A percentile compares a stretch with the other conserved stretches of the same genome.
Conservation (phyloP, 176 grass and related monocot genomes). For the Chrysopogon serrulatus region DNA sequence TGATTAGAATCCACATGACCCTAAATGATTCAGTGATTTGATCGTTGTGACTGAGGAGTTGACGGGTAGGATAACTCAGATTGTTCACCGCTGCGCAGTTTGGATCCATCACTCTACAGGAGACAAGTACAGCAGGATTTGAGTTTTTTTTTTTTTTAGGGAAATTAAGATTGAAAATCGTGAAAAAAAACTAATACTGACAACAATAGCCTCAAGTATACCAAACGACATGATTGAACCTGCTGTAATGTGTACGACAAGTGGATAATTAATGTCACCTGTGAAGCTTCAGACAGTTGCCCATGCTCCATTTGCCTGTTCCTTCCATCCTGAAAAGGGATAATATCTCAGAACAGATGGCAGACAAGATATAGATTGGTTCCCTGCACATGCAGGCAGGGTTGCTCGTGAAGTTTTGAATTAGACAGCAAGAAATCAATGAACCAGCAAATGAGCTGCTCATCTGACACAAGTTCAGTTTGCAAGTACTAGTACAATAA, state of each 20-base stretch:
- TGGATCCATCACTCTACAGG: slow-evolving; percentile 47
- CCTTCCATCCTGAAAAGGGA: slow-evolving; percentile 25
- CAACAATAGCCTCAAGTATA: not conserved
- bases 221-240: not conserved
- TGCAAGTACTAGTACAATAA: not conserved
- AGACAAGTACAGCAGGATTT: slow-evolving; percentile 13
- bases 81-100: slow-evolving; percentile 44
- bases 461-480: not conserved
- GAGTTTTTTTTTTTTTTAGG: not conserved
- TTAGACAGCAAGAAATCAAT: not conserved
- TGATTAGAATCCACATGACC: not conserved
- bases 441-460: not conserved
- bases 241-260: slow-evolving; percentile 4
- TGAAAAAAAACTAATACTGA: not conserved
- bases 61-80: slow-evolving; percentile 40
- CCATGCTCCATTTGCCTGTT: slow-evolving; percentile 34
- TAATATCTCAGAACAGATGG: slow-evolving; percentile 20
- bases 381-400: not conserved
- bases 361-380: not conserved
- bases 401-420: not conserved
- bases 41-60: slow-evolving; percentile 45
- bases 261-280: slow-evolving; percentile 22
- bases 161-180: not conserved
- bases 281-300: slow-evolving; percentile 45
- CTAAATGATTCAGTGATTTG: slow-evolving; percentile 27